These are phyloP conservation scores for Amylocarpus encephaloides DNA, from an alignment of 2,329 filamentous ascomycete genomes.

Conservation along the genomic window DNA sequence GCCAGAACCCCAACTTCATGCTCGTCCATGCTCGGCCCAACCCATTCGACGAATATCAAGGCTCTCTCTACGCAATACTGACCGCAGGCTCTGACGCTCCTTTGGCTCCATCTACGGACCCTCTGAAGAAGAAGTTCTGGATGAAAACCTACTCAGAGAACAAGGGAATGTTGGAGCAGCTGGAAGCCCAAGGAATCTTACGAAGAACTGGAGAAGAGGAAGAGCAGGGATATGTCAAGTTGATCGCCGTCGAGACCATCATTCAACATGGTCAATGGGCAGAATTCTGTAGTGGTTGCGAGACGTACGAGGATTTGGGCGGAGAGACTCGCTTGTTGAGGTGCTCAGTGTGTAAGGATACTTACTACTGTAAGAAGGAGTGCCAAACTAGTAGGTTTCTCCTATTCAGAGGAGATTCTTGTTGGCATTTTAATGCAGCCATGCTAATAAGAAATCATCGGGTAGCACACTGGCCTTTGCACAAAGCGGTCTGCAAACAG, in stretches of 20 bases:
- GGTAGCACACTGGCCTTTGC: no score
- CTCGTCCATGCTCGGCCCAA: conserved; percentile 5
- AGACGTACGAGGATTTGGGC: not conserved
- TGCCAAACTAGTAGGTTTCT: conserved; percentile 1
- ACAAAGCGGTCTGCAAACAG: no score
- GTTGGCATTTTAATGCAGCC: no score
- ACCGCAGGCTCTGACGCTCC: conserved; percentile 4
- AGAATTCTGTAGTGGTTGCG: not conserved
- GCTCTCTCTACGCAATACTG: conserved; percentile 4
- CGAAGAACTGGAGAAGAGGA: conserved; percentile 1
- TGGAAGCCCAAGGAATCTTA: conserved; percentile 1
- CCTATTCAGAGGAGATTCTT: not conserved
- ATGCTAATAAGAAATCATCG: no score
- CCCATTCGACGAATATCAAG: conserved; percentile 6
- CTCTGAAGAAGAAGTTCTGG: conserved; percentile 7
- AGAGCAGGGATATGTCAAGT: conserved; percentile 1
- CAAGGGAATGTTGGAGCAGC: conserved; percentile 1
- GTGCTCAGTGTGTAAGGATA: conserved; percentile 3
- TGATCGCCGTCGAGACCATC: conserved; percentile 3
- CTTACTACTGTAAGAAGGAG: conserved; percentile 4
- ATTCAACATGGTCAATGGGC: conserved; percentile 2
- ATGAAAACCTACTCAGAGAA: conserved; percentile 14
- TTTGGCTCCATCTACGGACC: not conserved
- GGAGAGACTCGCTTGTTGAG: conserved; percentile 1
- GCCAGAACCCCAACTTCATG: conserved; percentile 8